Base-by-base conservation (phyloP, 768 basidiomycete species). In the Auriscalpium vulgare region DNA sequence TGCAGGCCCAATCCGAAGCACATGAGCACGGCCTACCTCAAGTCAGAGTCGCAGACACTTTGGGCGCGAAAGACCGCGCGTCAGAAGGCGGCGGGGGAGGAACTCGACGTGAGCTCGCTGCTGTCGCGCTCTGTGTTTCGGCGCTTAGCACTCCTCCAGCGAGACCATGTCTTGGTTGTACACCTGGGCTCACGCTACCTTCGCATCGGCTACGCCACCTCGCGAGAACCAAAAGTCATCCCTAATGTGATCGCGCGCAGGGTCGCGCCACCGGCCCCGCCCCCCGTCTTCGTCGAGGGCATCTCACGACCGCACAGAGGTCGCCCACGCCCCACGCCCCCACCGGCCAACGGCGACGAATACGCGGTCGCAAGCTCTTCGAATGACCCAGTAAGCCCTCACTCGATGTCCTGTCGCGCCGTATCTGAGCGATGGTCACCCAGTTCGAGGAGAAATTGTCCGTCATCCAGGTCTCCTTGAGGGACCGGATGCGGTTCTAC, bases 401-500 rank as follows among this genome's bases (percentile, higher is more conserved):
- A 14, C 37, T 21, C 10, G 34, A 49, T 10, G 46, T 10, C 44
- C 23, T 58, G 44, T 47, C 13, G 17, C 13, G 17, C 40, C 17
- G 1, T 43, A 6, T 43, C 17, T 36, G 35, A 44, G 36, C 37
- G 9, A 16, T 29, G 17, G 35, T 35, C 37, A 36, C 51, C 11
- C 52, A 91, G 88, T 88, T 92, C 56, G 84, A 89, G 57, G 76
- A 79, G 21, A 92, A 92, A 65, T 78, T 95, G 29, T 76, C 83
- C 3, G 81, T 82, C 4, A 84, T 91, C 17, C 79, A 79, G 1
- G 70, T 81, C 43, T 89, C 89, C 3, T 75, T 92, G 44, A 82
- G 88, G 23, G 89, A 91, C 53, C 75, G 89, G 52, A 91, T 91
- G 89, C 78, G 84, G 35, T 91, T 91, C 67, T 91, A 91, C 70